Conservation (phyloP, 805 yeast species). For the Wickerhamiella kurtzmanii region DNA sequence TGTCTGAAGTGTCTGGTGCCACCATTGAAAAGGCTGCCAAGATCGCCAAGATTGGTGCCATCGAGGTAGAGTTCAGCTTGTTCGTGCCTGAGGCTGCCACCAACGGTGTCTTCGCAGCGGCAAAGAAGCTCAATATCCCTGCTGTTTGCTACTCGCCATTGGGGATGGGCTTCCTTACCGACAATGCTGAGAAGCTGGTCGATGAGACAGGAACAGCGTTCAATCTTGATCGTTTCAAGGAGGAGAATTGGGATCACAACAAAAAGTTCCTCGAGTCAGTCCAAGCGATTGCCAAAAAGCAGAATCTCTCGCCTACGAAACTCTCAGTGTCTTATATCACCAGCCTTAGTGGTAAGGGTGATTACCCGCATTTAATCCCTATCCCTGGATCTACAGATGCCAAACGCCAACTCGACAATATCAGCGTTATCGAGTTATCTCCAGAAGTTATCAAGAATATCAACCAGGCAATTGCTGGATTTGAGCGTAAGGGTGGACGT, state of each 20-base stretch:
- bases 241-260: constrained; percentile 46
- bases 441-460: constrained; percentile 46
- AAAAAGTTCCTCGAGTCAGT: constrained; percentile 36
- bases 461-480: constrained; percentile 31
- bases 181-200: constrained; percentile 30
- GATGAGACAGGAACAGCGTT: constrained; percentile 40
- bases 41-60: constrained; percentile 45
- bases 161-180: constrained; percentile 52
- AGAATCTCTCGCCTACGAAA: constrained; percentile 46
- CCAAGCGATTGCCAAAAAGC: constrained; percentile 35
- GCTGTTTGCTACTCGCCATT: constrained; percentile 74
- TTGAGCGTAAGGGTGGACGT: constrained; percentile 44
- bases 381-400: constrained; percentile 65
- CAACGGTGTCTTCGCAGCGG: constrained; percentile 51
- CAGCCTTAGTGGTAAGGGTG: constrained; percentile 25
- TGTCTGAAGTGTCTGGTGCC: constrained; percentile 56
- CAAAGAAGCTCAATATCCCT: constrained; percentile 47
- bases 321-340: constrained; percentile 56
- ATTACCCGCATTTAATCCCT: constrained; percentile 49
- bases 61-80: constrained; percentile 70
- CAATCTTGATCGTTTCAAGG: constrained; percentile 42
- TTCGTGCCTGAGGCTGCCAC: constrained; percentile 46
- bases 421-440: constrained; percentile 32
- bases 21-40: constrained; percentile 47
- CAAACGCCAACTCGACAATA: constrained; percentile 49